Evolutionary conservation across 805 yeast species (phyloP), one percentile per base, ranked within the genome.

Genomic region (Jamesozyma gamospora): DNA sequence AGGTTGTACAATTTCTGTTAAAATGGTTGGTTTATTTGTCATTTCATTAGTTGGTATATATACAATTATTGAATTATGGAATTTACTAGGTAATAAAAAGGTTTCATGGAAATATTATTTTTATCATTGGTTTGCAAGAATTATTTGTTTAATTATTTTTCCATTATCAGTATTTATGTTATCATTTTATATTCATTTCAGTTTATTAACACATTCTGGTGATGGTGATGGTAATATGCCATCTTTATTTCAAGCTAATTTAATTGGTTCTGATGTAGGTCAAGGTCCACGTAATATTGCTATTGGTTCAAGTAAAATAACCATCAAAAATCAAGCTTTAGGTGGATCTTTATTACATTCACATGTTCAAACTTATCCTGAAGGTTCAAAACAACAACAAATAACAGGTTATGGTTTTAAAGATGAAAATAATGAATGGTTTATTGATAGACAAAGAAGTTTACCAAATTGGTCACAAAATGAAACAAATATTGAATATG

Each of bases 11-110:
- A 81, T 90, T 56, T 82, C 95, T 24, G 94, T 87, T 42, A 92
- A 92, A 65, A 86, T 88, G 95, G 97, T 92, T 42, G 99, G 99
- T 52, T 71, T 90, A 41, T 85, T 92, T 54, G 84, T 85, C 44
- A 90, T 94, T 41, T 62, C 86, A 14, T 66, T 87, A 46, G 87
- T 92, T 41, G 99, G 99, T 36, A 73, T 86, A 46, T 85, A 90
- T 64, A 87, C 96, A 17, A 69, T 84, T 30, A 81, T 77, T 39
- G 96, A 92, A 53, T 69, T 92, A 53, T 92, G 96, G 95, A 69
- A 66, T 52, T 75, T 75, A 59, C 74, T 86, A 52, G 94, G 88
- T 47, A 90, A 83, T 56, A 69, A 66, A 52, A 54, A 70, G 11
- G 56, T 82, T 48, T 50, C 72, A 4, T 67, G 71, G 69, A 58